These are phyloP conservation scores for Gilbertella persicaria DNA, from an alignment of 371 early-diverging fungal genomes.

Conservation along the genomic window DNA sequence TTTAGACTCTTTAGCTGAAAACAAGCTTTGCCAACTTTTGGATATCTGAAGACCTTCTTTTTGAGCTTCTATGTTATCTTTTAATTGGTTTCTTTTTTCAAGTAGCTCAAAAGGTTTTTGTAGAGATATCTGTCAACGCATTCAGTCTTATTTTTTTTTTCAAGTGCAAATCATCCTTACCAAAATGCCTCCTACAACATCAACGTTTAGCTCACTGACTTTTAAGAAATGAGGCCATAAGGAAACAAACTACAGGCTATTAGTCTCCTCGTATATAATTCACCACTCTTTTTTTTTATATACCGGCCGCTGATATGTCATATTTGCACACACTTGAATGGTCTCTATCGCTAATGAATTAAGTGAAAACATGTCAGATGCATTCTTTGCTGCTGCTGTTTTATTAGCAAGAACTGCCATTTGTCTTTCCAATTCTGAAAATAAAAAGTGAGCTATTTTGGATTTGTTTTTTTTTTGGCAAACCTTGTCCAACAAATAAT, in stretches of 20 bases:
- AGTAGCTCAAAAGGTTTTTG: constrained; percentile 35
- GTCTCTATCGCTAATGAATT: constrained; percentile 13
- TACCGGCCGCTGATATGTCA: constrained; percentile 12
- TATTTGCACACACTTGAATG: constrained; percentile 20
- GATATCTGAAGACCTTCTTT: constrained; percentile 31
- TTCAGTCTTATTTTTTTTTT: not conserved
- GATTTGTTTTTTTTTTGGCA: too few relatives aligned
- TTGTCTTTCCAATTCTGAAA: not conserved
- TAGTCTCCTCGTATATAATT: not conserved
- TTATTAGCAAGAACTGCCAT: not conserved
- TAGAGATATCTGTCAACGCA: constrained; percentile 34
- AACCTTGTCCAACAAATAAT: not conserved
- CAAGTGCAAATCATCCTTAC: constrained; percentile 21
- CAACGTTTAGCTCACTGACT: constrained; percentile 21
- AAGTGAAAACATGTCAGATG: constrained; percentile 1
- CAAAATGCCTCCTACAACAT: constrained; percentile 35
- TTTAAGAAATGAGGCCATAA: constrained; percentile 18
- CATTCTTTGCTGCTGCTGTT: not conserved
- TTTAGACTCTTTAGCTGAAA: constrained; percentile 33
- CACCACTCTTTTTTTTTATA: not conserved
- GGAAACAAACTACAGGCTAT: constrained; percentile 10
- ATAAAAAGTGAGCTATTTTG: too few relatives aligned
- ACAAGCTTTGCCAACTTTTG: constrained; percentile 36
- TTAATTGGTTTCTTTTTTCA: constrained; percentile 19
- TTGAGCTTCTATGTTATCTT: constrained; percentile 31